Evolutionary conservation across 495 filamentous ascomycete species (phyloP), one percentile per base, ranked within the genome.

Genomic region (Cercophora newfieldiana): DNA sequence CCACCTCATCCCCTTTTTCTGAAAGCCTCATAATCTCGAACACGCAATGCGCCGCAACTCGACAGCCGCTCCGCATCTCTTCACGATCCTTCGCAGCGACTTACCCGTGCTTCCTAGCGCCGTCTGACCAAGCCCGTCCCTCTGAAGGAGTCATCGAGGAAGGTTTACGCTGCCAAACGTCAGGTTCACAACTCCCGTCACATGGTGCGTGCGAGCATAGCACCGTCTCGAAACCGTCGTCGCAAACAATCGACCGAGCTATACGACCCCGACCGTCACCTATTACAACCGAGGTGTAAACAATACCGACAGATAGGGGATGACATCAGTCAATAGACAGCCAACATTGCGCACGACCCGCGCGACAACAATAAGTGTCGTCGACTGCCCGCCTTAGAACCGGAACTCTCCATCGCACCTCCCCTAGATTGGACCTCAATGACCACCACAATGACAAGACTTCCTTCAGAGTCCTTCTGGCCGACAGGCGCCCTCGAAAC

Each of bases 381-480:
- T 24, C 58, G 25, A 22, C 61, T 53, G n/a, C 31, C 47, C n/a
- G 61, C 54, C 54, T 28, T 24, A 25, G 47, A 65, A 37, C 53
- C 63, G 29, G 50, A 30, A 14, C 24, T 19, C 28, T 48, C 29
- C 3, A 59, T 26, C 18, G 24, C 16, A 8, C 49, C 44, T 22
- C 16, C 51, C 26, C 22, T 37, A 37, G 72, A 69, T 63, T 14
- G 55, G 8, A 62, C 28, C 59, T 29, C 33, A 25, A 63, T 56
- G 61, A 54, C 61, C 8, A 30, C 71, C 58, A 64, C 68, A 60
- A 77, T 77, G 76, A 72, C 72, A 24, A 73, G 69, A 25, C 37
- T 75, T 14, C 69, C 74, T 24, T 64, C 71, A 55, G 71, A 78
- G 28, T 74, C 76, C 14, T 73, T 75, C 62, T 70, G 68, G 71